Conservation (phyloP, 352 stramenopile species). For the Phytophthora macrochlamydospora region DNA sequence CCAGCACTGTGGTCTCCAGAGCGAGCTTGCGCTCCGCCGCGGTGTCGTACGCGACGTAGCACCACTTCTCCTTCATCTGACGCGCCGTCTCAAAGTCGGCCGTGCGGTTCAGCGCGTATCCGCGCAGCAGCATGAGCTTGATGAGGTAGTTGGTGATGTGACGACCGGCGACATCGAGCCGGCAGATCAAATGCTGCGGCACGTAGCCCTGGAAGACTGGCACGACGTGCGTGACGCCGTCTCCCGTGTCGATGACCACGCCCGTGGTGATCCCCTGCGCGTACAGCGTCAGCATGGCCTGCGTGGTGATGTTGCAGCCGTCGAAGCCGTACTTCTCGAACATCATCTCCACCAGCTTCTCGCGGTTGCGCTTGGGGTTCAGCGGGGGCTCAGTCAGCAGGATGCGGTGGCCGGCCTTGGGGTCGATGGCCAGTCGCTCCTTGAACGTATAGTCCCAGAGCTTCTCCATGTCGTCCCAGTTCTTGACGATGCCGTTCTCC, state of each 20-base stretch:
- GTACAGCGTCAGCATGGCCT: conserved; percentile 95
- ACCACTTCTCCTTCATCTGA: conserved; percentile 95
- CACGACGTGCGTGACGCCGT: conserved; percentile 94
- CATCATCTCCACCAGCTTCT: conserved; percentile 93
- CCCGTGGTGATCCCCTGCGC: conserved; percentile 90
- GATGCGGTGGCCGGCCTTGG: conserved; percentile 80
- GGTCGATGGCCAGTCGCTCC: conserved; percentile 84
- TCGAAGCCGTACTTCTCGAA: conserved; percentile 94
- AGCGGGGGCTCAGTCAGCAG: conserved; percentile 93
- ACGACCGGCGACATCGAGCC: conserved; percentile 91
- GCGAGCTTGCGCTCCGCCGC: conserved; percentile 85
- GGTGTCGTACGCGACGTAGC: conserved; percentile 93
- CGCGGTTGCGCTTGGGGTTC: conserved; percentile 92
- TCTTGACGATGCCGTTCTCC: conserved; percentile 96
- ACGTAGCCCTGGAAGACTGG: conserved; percentile 92
- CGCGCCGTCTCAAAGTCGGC: conserved; percentile 94
- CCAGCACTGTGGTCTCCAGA: conserved; percentile 92
- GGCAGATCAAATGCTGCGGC: conserved; percentile 89
- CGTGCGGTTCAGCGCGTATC: conserved; percentile 92
- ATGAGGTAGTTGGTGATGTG: conserved; percentile 96
- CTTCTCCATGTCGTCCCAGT: conserved; percentile 98
- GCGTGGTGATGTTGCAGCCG: conserved; percentile 90
- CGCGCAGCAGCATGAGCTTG: conserved; percentile 91
- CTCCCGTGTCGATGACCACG: conserved; percentile 93
- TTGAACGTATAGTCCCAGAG: conserved; percentile 97